These are phyloP conservation scores for Dichotomocladium elegans DNA, from an alignment of 371 early-diverging fungal genomes.

Conservation along the genomic window DNA sequence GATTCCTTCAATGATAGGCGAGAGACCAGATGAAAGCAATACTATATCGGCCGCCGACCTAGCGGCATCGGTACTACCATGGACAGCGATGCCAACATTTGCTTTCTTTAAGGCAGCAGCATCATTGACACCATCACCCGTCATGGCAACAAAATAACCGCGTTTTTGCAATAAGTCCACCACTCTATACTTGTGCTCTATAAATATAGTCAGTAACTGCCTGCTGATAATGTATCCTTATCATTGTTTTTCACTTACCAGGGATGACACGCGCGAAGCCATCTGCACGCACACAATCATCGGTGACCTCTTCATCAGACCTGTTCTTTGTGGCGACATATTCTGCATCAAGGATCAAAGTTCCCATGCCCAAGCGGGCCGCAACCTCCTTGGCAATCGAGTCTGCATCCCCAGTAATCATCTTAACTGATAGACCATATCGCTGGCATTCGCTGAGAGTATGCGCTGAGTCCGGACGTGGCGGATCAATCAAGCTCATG, in stretches of 20 bases:
- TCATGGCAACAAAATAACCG: conserved; percentile 82
- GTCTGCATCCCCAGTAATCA: conserved; percentile 84
- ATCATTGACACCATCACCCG: conserved; percentile 87
- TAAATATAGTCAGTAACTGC: neutral
- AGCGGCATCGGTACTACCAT: conserved; percentile 90
- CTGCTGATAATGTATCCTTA: neutral
- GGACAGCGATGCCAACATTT: conserved; percentile 84
- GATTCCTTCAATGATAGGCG: conserved; percentile 87
- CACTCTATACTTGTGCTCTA: conserved; percentile 76
- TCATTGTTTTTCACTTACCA: conserved; percentile 8
- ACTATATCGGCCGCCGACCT: conserved; percentile 93
- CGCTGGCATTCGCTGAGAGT: conserved; percentile 64
- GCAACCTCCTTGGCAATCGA: conserved; percentile 83
- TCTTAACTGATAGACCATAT: conserved; percentile 71
- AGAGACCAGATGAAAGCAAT: conserved; percentile 79
- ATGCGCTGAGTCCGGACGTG: conserved; percentile 64
- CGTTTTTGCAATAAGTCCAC: conserved; percentile 73
- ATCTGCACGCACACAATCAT: conserved; percentile 63
- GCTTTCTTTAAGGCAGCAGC: conserved; percentile 81
- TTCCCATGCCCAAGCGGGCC: conserved; percentile 62
- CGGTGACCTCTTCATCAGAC: conserved; percentile 46
- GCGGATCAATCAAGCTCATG: conserved; percentile 87
- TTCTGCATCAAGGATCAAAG: conserved; percentile 66
- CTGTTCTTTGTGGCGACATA: conserved; percentile 64
- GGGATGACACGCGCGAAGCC: conserved; percentile 78